These are phyloP conservation scores for Vitis amurensis DNA, from an alignment of 164 flowering plant genomes.

Conservation along the genomic window DNA sequence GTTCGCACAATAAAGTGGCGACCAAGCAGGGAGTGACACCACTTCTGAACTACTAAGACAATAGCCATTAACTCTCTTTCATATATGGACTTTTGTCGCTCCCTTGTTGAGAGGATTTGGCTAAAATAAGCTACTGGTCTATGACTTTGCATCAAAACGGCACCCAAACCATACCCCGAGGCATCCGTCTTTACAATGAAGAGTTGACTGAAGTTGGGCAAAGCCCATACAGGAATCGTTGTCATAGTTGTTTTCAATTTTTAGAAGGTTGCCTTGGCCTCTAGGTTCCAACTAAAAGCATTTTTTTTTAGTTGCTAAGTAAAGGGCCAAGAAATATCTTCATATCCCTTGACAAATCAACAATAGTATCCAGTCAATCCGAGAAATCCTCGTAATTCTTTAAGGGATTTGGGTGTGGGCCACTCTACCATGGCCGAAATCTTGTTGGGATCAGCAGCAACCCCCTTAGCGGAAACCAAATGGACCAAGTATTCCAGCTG, in stretches of 20 bases:
- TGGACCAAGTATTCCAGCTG: background rate
- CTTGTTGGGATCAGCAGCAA: background rate
- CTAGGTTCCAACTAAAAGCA: background rate
- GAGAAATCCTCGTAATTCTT: no score
- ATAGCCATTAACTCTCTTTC: background rate
- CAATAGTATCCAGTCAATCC: no score
- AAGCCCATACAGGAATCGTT: background rate
- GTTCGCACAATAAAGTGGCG: no score
- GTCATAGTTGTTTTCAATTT: conserved; percentile 1
- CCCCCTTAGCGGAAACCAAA: background rate
- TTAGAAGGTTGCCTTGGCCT: background rate
- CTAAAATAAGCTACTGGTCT: conserved; percentile 1
- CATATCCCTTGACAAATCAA: no score
- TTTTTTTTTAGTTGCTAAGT: background rate
- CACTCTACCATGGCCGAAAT: background rate
- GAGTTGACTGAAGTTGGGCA: background rate
- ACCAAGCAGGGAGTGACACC: no score
- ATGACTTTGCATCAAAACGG: background rate
- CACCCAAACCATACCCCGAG: conserved; percentile 4
- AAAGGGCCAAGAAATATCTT: background rate
- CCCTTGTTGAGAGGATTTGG: background rate
- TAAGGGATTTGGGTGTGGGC: no score
- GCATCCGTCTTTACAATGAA: conserved; percentile 9
- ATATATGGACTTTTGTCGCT: background rate
- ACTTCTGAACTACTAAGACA: background rate